These are phyloP conservation scores for Mycotypha africana DNA, from an alignment of 371 early-diverging fungal genomes.

Conservation along the genomic window DNA sequence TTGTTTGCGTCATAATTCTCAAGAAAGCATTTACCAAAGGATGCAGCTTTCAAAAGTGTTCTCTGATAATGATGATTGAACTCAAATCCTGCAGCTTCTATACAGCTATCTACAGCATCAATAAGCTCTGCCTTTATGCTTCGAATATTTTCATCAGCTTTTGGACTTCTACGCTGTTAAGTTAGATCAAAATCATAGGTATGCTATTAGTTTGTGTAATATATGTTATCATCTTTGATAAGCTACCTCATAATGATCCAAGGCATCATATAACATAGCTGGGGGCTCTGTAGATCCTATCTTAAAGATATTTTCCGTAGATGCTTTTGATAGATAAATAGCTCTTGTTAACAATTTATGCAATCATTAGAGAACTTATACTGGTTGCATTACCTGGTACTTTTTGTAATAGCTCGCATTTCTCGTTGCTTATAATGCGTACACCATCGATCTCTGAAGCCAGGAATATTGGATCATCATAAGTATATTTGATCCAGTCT, in stretches of 20 bases:
- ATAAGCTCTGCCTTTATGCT: conserved; percentile 75
- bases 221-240: no score
- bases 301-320: conserved; percentile 81
- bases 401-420: conserved; percentile 82
- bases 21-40: conserved; percentile 92
- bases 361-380: no score
- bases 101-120: conserved; percentile 87
- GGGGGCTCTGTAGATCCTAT: conserved; percentile 93
- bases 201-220: no score
- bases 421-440: conserved; percentile 79
- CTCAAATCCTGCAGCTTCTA: conserved; percentile 94
- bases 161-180: conserved; percentile 76
- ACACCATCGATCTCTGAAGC: conserved; percentile 91
- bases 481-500: conserved; percentile 78
- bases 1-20: conserved; percentile 77
- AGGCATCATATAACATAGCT: conserved; percentile 92
- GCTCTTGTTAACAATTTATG: no score
- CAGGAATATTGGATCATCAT: conserved; percentile 76
- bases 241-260: conserved; percentile 80
- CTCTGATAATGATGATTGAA: conserved; percentile 71
- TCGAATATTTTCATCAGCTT: conserved; percentile 93
- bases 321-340: conserved; percentile 34
- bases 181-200: no score
- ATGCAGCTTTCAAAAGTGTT: conserved; percentile 82
- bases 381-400: conserved; percentile 83